A percentile compares a stretch with the other conserved stretches of the same genome.
Conservation (phyloP, 805 yeast genomes). For the Pichia deserticola region DNA sequence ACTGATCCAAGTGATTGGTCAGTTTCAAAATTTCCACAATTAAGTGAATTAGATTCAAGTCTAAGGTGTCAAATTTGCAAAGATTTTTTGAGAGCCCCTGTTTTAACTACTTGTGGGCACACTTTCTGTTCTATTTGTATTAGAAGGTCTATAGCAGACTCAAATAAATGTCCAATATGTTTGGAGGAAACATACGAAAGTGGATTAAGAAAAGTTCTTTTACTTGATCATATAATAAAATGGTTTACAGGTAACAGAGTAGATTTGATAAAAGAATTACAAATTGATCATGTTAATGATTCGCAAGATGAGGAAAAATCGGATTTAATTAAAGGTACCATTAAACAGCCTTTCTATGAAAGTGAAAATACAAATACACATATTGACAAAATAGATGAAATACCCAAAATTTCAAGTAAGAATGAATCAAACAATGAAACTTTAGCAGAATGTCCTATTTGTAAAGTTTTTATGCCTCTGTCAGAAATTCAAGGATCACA, state of each 20-base stretch:
- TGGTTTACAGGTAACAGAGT: slow-evolving; percentile 42
- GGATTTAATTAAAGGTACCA: slow-evolving; percentile 5
- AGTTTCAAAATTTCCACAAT: slow-evolving; percentile 43
- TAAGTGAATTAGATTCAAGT: slow-evolving; percentile 58
- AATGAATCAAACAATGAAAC: slow-evolving; percentile 6
- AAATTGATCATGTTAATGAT: slow-evolving; percentile 9
- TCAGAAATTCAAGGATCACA: slow-evolving; percentile 51
- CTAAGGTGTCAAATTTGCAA: slow-evolving; percentile 85
- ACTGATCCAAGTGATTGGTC: slow-evolving; percentile 74
- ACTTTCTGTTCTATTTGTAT: slow-evolving; percentile 87
- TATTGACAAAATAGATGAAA: neutral
- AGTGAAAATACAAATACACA: neutral
- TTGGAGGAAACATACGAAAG: slow-evolving; percentile 63
- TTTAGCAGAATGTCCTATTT: slow-evolving; percentile 61
- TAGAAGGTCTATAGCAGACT: slow-evolving; percentile 55
- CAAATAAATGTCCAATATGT: slow-evolving; percentile 72
- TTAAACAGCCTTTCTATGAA: neutral
- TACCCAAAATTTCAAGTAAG: neutral
- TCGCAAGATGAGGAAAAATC: slow-evolving; percentile 16
- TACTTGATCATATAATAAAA: slow-evolving; percentile 62
- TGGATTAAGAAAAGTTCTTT: slow-evolving; percentile 54
- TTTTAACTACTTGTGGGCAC: slow-evolving; percentile 78
- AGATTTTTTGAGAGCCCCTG: slow-evolving; percentile 73
- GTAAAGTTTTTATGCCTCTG: slow-evolving; percentile 47
- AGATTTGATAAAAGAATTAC: slow-evolving; percentile 29